These are phyloP conservation scores for Pezicula carpinea DNA, from an alignment of 2,329 filamentous ascomycete species.

Conservation along the genomic window DNA sequence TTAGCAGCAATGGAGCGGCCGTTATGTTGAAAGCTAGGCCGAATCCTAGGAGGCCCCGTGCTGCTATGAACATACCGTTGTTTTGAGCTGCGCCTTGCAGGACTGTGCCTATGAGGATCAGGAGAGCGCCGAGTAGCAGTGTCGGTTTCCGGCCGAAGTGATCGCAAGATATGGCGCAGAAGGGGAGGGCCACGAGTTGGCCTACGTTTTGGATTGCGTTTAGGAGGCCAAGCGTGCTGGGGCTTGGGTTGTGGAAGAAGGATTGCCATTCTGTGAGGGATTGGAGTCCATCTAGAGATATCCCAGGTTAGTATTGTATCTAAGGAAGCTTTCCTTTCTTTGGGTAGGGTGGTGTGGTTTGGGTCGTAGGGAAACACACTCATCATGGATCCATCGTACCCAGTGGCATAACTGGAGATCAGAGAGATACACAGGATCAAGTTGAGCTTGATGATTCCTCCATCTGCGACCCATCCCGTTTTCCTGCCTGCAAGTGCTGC, in stretches of 20 bases:
- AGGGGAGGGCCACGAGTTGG: constrained; percentile 18
- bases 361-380: constrained; percentile 5
- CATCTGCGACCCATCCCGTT: constrained; percentile 17
- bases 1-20: constrained; percentile 29
- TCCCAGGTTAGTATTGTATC: not conserved
- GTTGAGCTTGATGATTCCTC: constrained; percentile 21
- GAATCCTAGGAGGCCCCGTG: constrained; percentile 30
- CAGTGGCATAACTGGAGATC: constrained; percentile 23
- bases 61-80: constrained; percentile 27
- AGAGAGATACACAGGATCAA: constrained; percentile 17
- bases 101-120: constrained; percentile 12
- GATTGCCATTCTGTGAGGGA: constrained; percentile 36
- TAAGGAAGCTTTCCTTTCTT: not conserved
- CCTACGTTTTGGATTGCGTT: constrained; percentile 25
- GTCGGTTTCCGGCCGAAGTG: constrained; percentile 14
- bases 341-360: no score
- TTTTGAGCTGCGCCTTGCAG: constrained; percentile 16
- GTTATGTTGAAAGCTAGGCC: constrained; percentile 28
- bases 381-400: constrained; percentile 20
- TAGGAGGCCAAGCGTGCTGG: constrained; percentile 12
- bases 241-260: constrained; percentile 31
- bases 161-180: constrained; percentile 19
- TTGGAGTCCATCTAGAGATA: constrained; percentile 35
- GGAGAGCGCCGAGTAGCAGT: constrained; percentile 11
- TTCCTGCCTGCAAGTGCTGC: constrained; percentile 11